Conservation (phyloP, 345 rosid genomes). For the Salix dunnii region DNA sequence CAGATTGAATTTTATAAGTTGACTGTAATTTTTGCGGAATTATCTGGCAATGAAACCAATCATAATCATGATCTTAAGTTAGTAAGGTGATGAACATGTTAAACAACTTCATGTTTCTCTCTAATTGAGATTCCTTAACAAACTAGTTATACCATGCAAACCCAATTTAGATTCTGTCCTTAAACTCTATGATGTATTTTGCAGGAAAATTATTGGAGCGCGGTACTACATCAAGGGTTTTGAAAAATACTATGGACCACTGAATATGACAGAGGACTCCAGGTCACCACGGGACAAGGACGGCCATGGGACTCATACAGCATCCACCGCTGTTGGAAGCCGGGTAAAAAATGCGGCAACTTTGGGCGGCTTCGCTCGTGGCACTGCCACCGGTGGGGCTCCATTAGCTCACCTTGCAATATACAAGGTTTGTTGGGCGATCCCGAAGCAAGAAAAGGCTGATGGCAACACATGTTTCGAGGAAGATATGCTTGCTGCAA, state of each 20-base stretch:
- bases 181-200: background rate
- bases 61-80: background rate
- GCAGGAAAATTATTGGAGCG: slow-evolving; percentile 82
- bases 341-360: slow-evolving; percentile 42
- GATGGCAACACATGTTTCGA: slow-evolving; percentile 47
- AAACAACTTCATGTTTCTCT: too few relatives aligned
- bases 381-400: slow-evolving; percentile 76
- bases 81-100: background rate
- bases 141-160: too few relatives aligned
- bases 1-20: too few relatives aligned
- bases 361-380: slow-evolving; percentile 62
- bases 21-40: too few relatives aligned
- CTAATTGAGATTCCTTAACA: background rate
- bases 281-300: slow-evolving; percentile 65
- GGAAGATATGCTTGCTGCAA: slow-evolving; percentile 75
- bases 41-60: background rate
- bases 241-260: slow-evolving; percentile 33
- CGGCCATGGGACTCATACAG: slow-evolving; percentile 88
- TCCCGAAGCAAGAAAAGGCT: slow-evolving; percentile 42
- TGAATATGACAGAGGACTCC: slow-evolving; percentile 56
- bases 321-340: slow-evolving; percentile 65
- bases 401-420: slow-evolving; percentile 68
- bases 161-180: background rate
- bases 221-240: slow-evolving; percentile 63
- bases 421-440: slow-evolving; percentile 85